Evolutionary conservation across 2,329 filamentous ascomycete genomes (phyloP), one percentile per base, ranked within the genome.

Genomic region (Zymoseptoria crescenta): DNA sequence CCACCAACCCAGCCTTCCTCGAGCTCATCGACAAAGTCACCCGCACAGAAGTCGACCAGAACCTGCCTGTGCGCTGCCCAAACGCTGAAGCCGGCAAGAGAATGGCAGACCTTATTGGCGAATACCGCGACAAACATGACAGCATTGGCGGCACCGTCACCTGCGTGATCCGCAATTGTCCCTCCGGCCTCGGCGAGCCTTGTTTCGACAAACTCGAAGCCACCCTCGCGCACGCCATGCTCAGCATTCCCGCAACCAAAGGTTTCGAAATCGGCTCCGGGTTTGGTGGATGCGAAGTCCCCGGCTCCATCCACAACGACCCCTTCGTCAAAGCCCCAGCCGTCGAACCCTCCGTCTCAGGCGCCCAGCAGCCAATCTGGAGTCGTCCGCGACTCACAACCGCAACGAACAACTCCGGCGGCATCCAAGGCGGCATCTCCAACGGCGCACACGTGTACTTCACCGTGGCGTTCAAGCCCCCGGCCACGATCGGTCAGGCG

Each of bases 201-300:
- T 89, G 85, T 75, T 97, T 99, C 74, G 90, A 96, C 75, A 97
- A 97, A 80, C 81, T 97, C 51, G 92, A 99, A 79, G 94, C 94
- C 7, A 84, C 83, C 72, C 85, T 99, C 52, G 92, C 85, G 27
- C 93, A 97, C 71, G 94, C 89, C 54, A 97, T 99, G 89, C 83
- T 97, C 64, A 91, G 86, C 72, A 96, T 97, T 68, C 94, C 94
- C 4, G 91, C 94, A 3, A 93, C 89, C 45, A 99, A 97, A 78
- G 93, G 88, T 57, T 97, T 97, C 72, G 93, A 97, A 73, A 87
- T 97, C 65, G 94, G 94, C 57, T 96, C 89, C 56, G 94, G 94
- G 10, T 97, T 97, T 74, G 86, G 82, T 55, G 93, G 94, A 59
- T 88, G 88, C 69, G 88, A 92, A 73, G 82, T 97, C 48, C 87